phyloP scores from a whole-genome alignment of 345 rosid species.

The Hypericum androsaemum region DNA sequence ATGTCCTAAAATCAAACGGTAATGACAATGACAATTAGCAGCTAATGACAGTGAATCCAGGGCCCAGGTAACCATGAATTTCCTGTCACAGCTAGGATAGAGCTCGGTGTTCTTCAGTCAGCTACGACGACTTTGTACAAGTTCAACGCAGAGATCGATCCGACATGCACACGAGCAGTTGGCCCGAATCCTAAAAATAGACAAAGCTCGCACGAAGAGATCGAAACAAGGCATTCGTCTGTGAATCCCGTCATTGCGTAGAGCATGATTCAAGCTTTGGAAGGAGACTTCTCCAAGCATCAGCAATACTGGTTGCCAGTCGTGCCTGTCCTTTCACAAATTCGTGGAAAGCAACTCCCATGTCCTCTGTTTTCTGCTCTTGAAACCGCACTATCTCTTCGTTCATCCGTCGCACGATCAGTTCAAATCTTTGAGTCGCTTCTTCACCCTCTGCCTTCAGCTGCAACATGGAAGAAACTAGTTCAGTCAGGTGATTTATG shows the following conservation, averaged over 20 bases:
- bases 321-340: constrained; percentile 95
- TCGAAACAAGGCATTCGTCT: constrained; percentile 1
- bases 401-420: constrained; percentile 62
- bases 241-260: background rate
- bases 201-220: no score
- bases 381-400: constrained; percentile 89
- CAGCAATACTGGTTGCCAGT: constrained; percentile 68
- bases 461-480: constrained; percentile 31
- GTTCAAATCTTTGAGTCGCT: constrained; percentile 60
- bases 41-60: no score
- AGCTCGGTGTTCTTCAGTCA: no score
- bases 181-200: no score
- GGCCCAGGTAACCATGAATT: no score
- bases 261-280: constrained; percentile 85
- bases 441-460: constrained; percentile 76
- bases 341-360: constrained; percentile 84
- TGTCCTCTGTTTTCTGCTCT: constrained; percentile 78
- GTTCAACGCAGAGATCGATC: no score
- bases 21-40: no score
- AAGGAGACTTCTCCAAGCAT: constrained; percentile 95
- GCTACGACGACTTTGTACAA: no score
- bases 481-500: constrained; percentile 3
- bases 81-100: no score
- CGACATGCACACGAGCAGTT: no score
- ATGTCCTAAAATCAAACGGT: no score